Evolutionary conservation across 2,329 filamentous ascomycete genomes (phyloP), one percentile per base, ranked within the genome.

Genomic region (Aspergillus pseudoglaucus): DNA sequence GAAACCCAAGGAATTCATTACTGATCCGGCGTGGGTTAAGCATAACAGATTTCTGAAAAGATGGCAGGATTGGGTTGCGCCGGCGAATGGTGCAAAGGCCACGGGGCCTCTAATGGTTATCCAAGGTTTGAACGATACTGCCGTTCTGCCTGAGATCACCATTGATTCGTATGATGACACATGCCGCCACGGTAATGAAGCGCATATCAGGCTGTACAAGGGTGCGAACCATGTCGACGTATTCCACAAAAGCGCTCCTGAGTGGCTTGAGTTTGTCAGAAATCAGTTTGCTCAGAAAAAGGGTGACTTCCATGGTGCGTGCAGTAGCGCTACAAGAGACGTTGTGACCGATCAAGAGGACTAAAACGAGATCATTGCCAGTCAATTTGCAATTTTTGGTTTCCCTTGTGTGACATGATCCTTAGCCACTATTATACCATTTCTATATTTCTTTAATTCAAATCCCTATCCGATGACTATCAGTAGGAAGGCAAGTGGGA

Each of bases 41-140:
- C 15, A 48, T 22, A 45, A 39, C 30, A 20, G 32, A 7, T 17
- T 45, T 8, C 25, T 48, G 18, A 20, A 35, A 32, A 12, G 39
- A 14, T 48, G 42, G 42, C 47, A 48, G 30, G 27, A 48, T 7
- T 37, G 39, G 43, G 25, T 33, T 23, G 42, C 42, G 7, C 42
- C 47, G 6, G 47, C 47, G 12, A 45, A 30, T 14, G 47, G 47
- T 10, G 20, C 17, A 15, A 48, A 37, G 17, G 43, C 42, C 3
- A 9, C 9, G 10, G 18, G 42, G 33, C 42, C 42, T 9, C 44
- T 48, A 14, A 27, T 48, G 42, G 27, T 48, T 27, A 9, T 48
- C n/a, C 47, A 48, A 20, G 47, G 47, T 2, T 27, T 42, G 18
- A 25, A 12, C 7, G 47, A 48, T 41, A 42, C 42, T 1, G 39